Base-by-base conservation (phyloP, 2,329 filamentous ascomycete genomes). In the Clathrospora elynae region DNA sequence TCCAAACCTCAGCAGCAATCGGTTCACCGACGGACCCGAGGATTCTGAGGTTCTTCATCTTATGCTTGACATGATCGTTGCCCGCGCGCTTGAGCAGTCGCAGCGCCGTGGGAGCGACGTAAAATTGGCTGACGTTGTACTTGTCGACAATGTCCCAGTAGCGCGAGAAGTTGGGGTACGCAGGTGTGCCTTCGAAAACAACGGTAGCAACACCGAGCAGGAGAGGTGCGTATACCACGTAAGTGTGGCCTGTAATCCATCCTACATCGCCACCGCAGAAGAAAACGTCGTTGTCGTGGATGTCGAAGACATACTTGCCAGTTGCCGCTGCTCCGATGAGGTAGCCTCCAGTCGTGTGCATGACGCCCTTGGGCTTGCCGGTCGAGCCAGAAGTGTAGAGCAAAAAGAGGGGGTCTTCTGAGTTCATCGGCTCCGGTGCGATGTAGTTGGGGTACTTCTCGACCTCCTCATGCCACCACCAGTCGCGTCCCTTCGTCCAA, bases 131-230 rank as follows among this genome's bases (percentile, higher is more conserved):
- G 56, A 99, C 88, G 55, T 88, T 81, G 77, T 99, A 87, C 78
- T 95, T 90, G 61, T 91, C 89, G 71, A 97, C 92, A 38, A 97
- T 93, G 57, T 97, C 91, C 93, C 93, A 99, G 78, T 99, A 99
- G 59, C 93, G 84, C 43, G 92, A 96, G 78, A 96, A 99, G 78
- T 95, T 87, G 62, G 93, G 93, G 72, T 97, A 97, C 35, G 92
- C 92, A 0, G 93, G 93, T 2, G 93, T 99, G 59, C 93, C 95
- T 76, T 99, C 93, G 60, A 97, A 99, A 19, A 99, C 92, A 12
- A 99, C 90, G 0, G 92, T 97, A 7, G 92, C 84, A 50, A 96
- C 87, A 76, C 93, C 93, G 33, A 97, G 84, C 31, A 99, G 79
- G 38, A 99, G 80, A 53, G 93, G 93, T 8, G 93, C 90, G 68